A percentile compares a stretch with the other conserved stretches of the same genome.
phyloP scores from a whole-genome alignment of 176 grass and related monocot species.

The Ensete glaucum region DNA sequence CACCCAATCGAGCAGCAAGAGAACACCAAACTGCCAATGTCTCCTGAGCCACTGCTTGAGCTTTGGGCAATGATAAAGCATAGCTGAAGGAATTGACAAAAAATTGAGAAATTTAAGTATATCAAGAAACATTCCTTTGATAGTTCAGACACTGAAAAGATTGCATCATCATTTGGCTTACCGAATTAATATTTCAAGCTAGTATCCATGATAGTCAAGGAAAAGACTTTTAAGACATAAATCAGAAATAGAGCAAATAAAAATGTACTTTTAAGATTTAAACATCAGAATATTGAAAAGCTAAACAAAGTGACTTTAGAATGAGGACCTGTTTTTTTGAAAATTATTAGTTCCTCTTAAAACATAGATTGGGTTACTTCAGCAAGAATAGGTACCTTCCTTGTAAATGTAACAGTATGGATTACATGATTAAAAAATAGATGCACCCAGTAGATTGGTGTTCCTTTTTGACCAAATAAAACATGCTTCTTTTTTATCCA shows the following conservation, averaged over 20 bases:
- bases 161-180: too few relatives aligned
- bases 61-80: slow-evolving; percentile 76
- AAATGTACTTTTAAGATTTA: not conserved
- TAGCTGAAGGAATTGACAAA: slow-evolving; percentile 60
- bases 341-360: not conserved
- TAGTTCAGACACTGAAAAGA: not conserved
- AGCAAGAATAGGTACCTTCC: not conserved
- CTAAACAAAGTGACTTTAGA: not conserved
- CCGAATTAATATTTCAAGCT: not conserved
- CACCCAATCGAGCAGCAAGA: slow-evolving; percentile 82
- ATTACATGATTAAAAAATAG: not conserved
- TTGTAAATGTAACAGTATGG: not conserved
- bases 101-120: slow-evolving; percentile 9
- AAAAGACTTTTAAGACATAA: not conserved
- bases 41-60: slow-evolving; percentile 97
- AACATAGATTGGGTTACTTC: not conserved
- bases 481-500: too few relatives aligned
- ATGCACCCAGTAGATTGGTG: not conserved
- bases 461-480: too few relatives aligned
- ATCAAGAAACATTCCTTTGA: not conserved
- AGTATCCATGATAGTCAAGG: too few relatives aligned
- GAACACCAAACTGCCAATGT: slow-evolving; percentile 95
- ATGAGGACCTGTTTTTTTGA: not conserved
- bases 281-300: not conserved
- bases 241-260: not conserved